Conservation (phyloP, 441 rosid genomes). For the Adansonia grandidieri region DNA sequence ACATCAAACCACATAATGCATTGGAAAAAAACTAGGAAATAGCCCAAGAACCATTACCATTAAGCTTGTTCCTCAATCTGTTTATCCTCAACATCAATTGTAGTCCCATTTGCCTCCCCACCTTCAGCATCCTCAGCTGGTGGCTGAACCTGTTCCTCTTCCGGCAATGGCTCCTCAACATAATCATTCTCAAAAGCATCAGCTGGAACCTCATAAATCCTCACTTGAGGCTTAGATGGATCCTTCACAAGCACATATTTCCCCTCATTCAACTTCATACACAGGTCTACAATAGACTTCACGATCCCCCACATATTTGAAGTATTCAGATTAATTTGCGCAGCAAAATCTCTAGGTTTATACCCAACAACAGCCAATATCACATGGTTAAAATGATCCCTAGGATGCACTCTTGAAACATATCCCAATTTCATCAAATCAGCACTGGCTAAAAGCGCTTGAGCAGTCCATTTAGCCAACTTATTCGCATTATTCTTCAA, state of each 20-base stretch:
- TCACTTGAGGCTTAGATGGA: constrained; percentile 89
- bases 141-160: constrained; percentile 91
- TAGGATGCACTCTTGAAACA: constrained; percentile 92
- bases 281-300: constrained; percentile 86
- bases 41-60: constrained; percentile 35
- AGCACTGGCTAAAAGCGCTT: constrained; percentile 78
- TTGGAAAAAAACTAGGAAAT: neutral
- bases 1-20: neutral
- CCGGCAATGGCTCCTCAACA: constrained; percentile 90
- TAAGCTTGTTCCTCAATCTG: constrained; percentile 50
- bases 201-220: constrained; percentile 89
- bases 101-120: constrained; percentile 50
- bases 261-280: constrained; percentile 91
- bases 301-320: constrained; percentile 95
- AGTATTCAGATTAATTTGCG: constrained; percentile 86
- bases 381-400: constrained; percentile 93
- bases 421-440: constrained; percentile 95
- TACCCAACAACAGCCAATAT: constrained; percentile 84
- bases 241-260: constrained; percentile 92
- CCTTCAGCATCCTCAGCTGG: constrained; percentile 61
- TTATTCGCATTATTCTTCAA: constrained; percentile 93
- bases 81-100: constrained; percentile 58
- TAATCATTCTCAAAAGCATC: constrained; percentile 97
- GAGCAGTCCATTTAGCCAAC: constrained; percentile 94
- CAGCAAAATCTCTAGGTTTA: constrained; percentile 82